Conservation (phyloP, 2,329 filamentous ascomycete genomes). For the Didymella lethalis region DNA sequence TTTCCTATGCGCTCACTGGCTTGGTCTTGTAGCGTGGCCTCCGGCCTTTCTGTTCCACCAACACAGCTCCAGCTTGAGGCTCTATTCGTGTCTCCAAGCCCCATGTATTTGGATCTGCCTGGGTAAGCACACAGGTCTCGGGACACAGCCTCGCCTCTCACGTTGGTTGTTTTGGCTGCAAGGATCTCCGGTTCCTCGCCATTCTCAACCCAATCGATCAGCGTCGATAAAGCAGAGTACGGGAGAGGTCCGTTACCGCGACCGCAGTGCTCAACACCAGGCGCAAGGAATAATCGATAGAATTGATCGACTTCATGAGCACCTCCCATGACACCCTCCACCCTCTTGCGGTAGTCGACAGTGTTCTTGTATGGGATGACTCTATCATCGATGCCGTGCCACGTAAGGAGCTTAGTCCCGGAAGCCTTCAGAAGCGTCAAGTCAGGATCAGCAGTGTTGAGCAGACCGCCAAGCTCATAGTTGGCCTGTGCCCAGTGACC, state of each 20-base stretch:
- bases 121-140: constrained; percentile 35
- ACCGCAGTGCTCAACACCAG: constrained; percentile 40
- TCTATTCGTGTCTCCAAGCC: constrained; percentile 26
- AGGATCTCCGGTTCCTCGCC: constrained; percentile 35
- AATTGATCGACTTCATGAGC: constrained; percentile 36
- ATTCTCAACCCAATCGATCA: constrained; percentile 44
- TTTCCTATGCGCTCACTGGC: constrained; percentile 22
- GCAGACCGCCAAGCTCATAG: constrained; percentile 33
- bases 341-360: constrained; percentile 32
- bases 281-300: constrained; percentile 44
- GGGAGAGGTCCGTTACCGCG: constrained; percentile 31
- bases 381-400: constrained; percentile 39
- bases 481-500: constrained; percentile 30
- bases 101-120: constrained; percentile 28
- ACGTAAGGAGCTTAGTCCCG: constrained; percentile 40
- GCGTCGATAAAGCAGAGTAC: constrained; percentile 24
- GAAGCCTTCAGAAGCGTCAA: constrained; percentile 33
- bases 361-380: constrained; percentile 41
- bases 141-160: constrained; percentile 29
- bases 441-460: constrained; percentile 35
- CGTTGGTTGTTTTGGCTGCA: constrained; percentile 28
- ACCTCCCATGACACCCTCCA: constrained; percentile 38
- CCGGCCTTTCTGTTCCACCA: constrained; percentile 30
- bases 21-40: constrained; percentile 11
- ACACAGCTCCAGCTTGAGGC: constrained; percentile 36